Conservation (phyloP, 306 rosid genomes). For the Pachyrhizus erosus region DNA sequence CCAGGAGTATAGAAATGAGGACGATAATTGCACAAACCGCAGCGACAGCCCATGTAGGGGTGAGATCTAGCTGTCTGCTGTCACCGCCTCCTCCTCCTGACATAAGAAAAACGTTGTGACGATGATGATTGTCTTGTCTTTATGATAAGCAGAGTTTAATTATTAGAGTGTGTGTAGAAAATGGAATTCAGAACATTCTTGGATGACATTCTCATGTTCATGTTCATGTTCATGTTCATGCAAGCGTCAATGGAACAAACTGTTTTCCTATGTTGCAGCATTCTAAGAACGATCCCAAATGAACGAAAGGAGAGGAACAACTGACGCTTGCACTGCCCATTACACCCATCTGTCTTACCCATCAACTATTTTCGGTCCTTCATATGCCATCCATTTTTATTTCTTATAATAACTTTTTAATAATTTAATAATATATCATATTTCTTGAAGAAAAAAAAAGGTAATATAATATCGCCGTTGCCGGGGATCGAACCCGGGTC, state of each 20-base stretch:
- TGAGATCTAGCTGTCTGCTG: conserved; percentile 67
- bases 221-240: background rate
- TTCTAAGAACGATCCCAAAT: conserved; percentile 41
- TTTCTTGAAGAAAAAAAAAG: background rate
- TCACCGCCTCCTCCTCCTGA: conserved; percentile 54
- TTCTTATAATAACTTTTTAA: background rate
- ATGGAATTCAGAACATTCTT: conserved; percentile 13
- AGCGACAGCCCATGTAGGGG: conserved; percentile 96
- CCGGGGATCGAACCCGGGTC: conserved; percentile 36
- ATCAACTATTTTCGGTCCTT: conserved; percentile 36
- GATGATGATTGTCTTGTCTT: background rate
- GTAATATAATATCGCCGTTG: background rate
- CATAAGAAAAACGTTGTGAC: conserved; percentile 42
- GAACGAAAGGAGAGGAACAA: conserved; percentile 58
- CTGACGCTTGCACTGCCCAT: conserved; percentile 38
- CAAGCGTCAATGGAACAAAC: background rate
- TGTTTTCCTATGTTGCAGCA: conserved; percentile 33
- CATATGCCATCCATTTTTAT: background rate
- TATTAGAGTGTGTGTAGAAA: background rate
- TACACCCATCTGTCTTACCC: background rate
- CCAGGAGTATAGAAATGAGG: conserved; percentile 71
- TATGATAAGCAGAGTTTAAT: background rate
- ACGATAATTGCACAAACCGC: conserved; percentile 81
- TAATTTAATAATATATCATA: no score
- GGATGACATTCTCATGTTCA: conserved; percentile 9